Base-by-base conservation (phyloP, 768 basidiomycete genomes). In the Lenzites betulinus region DNA sequence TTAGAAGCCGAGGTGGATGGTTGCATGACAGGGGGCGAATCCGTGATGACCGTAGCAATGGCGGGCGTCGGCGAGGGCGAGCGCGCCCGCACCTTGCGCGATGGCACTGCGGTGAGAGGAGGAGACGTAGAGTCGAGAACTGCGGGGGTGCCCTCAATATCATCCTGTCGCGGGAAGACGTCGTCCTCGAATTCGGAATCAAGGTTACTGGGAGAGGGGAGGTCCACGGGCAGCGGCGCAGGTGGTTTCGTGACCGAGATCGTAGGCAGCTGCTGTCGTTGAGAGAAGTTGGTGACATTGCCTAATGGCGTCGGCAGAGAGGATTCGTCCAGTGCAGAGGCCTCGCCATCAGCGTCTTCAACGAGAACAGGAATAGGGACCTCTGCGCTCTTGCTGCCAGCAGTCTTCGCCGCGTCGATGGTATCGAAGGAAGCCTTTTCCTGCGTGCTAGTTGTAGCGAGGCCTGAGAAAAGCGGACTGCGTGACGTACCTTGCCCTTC, bases 241-340 rank as follows among this genome's bases (percentile, higher is more conserved):
- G 90, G 89, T 9, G 87, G 80, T 75, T 86, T 90, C 33, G 87
- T 86, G 58, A 89, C 74, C 22, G 86, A 82, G 54, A 88, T 85
- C 15, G 75, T 79, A 25, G 88, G 87, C 53, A 86, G 55, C 58
- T 63, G 54, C 22, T 71, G 64, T 33, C 63, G 47, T 16, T 60
- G 51, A 1, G 65, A 60, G 41, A 69, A 51, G 55, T 68, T 63
- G 36, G 72, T 66, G 25, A 69, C 66, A 51, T 70, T 67, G 58
- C 70, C 56, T 44, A 68, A 61, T 26, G 69, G 65, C n/a, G 57
- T 63, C 15, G 55, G 50, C 22, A 51, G 55, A 16, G 56, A 58
- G 39, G 53, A 63, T 25, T 61, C 61, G 33, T 66, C 47, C 2
- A 66, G 46, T 7, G 56, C 65, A 11, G 59, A 65, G 16, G 49